Percentiles rank a stretch among this genome's conserved stretches.
Evolutionary conservation across 306 rosid genomes (phyloP).

Genomic region (Rosa lucieae): DNA sequence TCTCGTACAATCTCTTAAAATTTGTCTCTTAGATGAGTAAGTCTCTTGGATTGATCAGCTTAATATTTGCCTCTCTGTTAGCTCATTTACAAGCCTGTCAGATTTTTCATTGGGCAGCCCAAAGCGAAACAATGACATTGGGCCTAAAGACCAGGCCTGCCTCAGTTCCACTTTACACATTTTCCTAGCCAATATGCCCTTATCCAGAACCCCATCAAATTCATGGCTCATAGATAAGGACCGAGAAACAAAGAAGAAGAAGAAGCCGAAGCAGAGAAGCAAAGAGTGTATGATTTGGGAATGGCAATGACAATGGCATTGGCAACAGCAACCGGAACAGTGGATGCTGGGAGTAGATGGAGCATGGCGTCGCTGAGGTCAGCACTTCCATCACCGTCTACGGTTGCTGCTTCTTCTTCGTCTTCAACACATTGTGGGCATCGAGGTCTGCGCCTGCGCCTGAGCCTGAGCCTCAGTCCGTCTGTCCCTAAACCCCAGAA

Average conservation of each 20-base stretch:
- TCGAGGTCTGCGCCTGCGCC: slow-evolving; percentile 20
- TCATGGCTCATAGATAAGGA: slow-evolving; percentile 7
- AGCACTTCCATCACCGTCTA: slow-evolving; percentile 48
- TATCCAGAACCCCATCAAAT: slow-evolving; percentile 1
- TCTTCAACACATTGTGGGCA: slow-evolving; percentile 18
- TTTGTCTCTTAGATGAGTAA: no score
- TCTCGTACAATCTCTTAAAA: no score
- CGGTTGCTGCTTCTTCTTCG: slow-evolving; percentile 20
- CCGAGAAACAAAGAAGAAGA: neutral
- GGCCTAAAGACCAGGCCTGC: neutral
- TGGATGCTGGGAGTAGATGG: slow-evolving; percentile 41
- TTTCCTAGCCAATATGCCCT: neutral
- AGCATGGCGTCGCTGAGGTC: slow-evolving; percentile 61
- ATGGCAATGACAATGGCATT: slow-evolving; percentile 20
- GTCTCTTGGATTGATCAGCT: no score
- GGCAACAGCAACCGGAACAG: slow-evolving; percentile 22
- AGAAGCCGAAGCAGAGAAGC: neutral
- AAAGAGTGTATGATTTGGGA: slow-evolving; percentile 15
- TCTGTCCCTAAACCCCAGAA: slow-evolving; percentile 35
- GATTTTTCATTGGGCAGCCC: neutral
- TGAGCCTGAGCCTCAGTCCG: slow-evolving; percentile 30
- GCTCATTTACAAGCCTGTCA: no score
- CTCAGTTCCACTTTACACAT: neutral
- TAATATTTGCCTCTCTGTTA: no score
- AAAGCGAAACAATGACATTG: neutral